Conservation (phyloP, 148 eudicot species). For the Amaranthus hypochondriacus region DNA sequence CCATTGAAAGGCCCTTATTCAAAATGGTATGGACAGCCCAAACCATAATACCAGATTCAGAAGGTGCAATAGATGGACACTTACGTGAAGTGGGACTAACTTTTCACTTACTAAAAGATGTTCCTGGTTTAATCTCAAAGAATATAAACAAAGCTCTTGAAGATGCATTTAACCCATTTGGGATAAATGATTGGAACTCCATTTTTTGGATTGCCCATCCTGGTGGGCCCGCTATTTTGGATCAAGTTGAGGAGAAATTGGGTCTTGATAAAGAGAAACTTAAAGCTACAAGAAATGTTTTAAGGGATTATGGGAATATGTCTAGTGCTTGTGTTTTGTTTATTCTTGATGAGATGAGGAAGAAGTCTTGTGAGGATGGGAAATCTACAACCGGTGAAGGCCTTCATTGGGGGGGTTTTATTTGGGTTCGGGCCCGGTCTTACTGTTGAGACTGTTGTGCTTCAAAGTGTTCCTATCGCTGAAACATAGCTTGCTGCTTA, state of each 20-base stretch:
- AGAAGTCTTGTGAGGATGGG: constrained; percentile 31
- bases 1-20: constrained; percentile 27
- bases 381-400: constrained; percentile 38
- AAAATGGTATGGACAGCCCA: constrained; percentile 31
- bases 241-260: constrained; percentile 33
- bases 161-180: constrained; percentile 36
- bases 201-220: constrained; percentile 44
- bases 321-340: constrained; percentile 41
- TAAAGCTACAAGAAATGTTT: constrained; percentile 25
- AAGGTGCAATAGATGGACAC: constrained; percentile 42
- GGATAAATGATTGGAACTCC: constrained; percentile 37
- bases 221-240: constrained; percentile 38
- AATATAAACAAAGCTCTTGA: constrained; percentile 27
- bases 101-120: constrained; percentile 35
- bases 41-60: constrained; percentile 33
- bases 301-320: constrained; percentile 39
- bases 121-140: constrained; percentile 35
- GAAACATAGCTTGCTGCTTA: too few species aligned
- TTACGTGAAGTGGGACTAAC: constrained; percentile 36
- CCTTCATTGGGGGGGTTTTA: constrained; percentile 38
- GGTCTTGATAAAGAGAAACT: constrained; percentile 32
- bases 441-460: constrained; percentile 40
- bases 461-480: constrained; percentile 31
- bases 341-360: constrained; percentile 44
- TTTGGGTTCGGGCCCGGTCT: constrained; percentile 46